Conservation (phyloP, 1,139 yeast species). For the Torulaspora globosa region DNA sequence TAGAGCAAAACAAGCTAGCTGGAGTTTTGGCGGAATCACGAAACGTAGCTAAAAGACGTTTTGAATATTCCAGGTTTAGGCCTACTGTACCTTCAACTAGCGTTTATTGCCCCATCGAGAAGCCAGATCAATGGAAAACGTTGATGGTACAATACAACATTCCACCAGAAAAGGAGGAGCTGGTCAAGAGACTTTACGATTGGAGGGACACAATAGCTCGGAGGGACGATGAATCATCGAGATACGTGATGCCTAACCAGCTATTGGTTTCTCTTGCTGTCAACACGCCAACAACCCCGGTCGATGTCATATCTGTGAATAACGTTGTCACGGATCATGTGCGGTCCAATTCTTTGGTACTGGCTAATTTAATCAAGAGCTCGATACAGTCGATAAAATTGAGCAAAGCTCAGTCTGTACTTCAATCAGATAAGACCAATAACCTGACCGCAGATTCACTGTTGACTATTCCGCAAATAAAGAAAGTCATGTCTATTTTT, state of each 20-base stretch:
- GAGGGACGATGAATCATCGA: conserved; percentile 72
- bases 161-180: conserved; percentile 49
- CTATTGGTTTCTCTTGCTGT: conserved; percentile 60
- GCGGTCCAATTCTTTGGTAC: conserved; percentile 51
- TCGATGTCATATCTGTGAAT: conserved; percentile 53
- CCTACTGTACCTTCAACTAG: conserved; percentile 42
- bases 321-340: conserved; percentile 53
- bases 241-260: conserved; percentile 82
- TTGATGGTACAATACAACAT: conserved; percentile 66
- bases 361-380: conserved; percentile 51
- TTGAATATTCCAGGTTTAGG: conserved; percentile 65
- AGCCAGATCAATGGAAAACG: conserved; percentile 54
- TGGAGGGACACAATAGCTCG: conserved; percentile 87
- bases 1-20: conserved; percentile 49
- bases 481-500: conserved; percentile 13
- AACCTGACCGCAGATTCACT: conserved; percentile 6
- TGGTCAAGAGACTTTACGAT: conserved; percentile 58
- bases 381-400: conserved; percentile 20
- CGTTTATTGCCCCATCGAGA: conserved; percentile 50
- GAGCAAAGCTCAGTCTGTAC: not conserved
- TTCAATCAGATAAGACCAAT: conserved; percentile 3
- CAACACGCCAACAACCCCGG: conserved; percentile 52
- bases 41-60: conserved; percentile 73
- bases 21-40: conserved; percentile 75
- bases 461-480: conserved; percentile 20